Percentiles rank a stretch among this genome's conserved stretches.
These are phyloP conservation scores for Lipomyces yamadae DNA, from an alignment of 805 yeast genomes.

Conservation along the genomic window DNA sequence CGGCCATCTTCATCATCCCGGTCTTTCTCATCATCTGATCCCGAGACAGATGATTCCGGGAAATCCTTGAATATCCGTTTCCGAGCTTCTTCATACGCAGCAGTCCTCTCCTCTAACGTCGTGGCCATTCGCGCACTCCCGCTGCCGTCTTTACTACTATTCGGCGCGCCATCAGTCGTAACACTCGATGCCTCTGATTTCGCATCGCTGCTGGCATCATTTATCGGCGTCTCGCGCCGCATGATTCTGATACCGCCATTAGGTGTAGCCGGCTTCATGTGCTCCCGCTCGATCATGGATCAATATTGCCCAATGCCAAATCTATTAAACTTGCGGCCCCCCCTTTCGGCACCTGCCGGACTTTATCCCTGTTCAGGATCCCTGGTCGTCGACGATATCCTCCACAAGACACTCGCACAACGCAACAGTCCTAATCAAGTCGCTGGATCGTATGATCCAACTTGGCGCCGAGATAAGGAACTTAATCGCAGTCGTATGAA, in stretches of 20 bases:
- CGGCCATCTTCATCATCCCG: neutral
- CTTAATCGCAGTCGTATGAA: neutral
- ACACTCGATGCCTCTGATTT: slow-evolving; percentile 16
- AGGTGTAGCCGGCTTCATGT: slow-evolving; percentile 38
- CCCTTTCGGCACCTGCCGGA: neutral
- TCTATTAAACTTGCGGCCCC: neutral
- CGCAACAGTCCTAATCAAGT: neutral
- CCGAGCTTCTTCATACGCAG: slow-evolving; percentile 49
- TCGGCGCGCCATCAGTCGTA: slow-evolving; percentile 19
- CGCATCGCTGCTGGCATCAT: slow-evolving; percentile 28
- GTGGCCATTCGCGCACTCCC: slow-evolving; percentile 44
- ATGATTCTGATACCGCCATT: slow-evolving; percentile 30
- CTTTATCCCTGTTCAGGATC: neutral
- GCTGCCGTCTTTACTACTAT: slow-evolving; percentile 54
- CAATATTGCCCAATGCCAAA: neutral
- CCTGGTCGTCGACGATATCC: neutral
- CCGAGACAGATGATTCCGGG: slow-evolving; percentile 22
- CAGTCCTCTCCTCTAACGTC: slow-evolving; percentile 47
- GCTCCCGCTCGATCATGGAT: slow-evolving; percentile 38
- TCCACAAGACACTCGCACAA: neutral
- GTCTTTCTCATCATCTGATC: slow-evolving; percentile 20
- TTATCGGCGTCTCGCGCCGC: slow-evolving; percentile 34
- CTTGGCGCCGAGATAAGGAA: neutral
- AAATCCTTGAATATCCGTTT: slow-evolving; percentile 48
- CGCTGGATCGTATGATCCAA: neutral